These are phyloP conservation scores for Aspergillus melleus DNA, from an alignment of 2,329 filamentous ascomycete species.

Conservation along the genomic window DNA sequence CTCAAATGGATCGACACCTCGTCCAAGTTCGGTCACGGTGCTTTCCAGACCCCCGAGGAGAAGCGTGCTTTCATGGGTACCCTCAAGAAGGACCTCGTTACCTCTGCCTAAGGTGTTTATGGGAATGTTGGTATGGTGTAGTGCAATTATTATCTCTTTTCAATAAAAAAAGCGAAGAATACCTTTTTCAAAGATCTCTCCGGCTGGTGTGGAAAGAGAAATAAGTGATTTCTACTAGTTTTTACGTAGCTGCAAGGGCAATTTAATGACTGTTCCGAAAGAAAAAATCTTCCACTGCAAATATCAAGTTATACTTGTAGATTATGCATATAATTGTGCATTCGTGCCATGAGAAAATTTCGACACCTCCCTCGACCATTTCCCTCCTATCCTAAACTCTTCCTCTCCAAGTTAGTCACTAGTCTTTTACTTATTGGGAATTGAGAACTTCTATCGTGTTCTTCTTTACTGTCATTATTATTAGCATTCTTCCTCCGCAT, in stretches of 20 bases:
- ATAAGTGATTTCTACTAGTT: slow-evolving; percentile 3
- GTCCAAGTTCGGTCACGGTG: slow-evolving; percentile 99
- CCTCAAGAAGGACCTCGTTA: slow-evolving; percentile 93
- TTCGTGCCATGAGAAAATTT: background rate
- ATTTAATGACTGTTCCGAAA: slow-evolving; percentile 3
- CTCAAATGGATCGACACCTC: slow-evolving; percentile 99
- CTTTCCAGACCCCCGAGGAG: slow-evolving; percentile 97
- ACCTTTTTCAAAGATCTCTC: slow-evolving; percentile 26
- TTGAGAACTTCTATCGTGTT: no score
- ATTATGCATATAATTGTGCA: background rate
- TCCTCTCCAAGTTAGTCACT: background rate
- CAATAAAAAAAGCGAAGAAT: slow-evolving; percentile 44
- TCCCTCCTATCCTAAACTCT: background rate
- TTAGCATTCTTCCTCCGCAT: no score
- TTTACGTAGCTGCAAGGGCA: slow-evolving; percentile 8
- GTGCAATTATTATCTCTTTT: slow-evolving; percentile 39
- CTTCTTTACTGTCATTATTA: no score
- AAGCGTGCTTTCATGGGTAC: slow-evolving; percentile 97
- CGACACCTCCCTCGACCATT: background rate
- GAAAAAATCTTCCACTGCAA: background rate
- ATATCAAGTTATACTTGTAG: background rate
- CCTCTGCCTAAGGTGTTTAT: slow-evolving; percentile 53
- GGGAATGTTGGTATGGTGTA: slow-evolving; percentile 34
- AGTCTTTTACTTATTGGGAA: no score
- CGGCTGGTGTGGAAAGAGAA: background rate